Evolutionary conservation across 495 filamentous ascomycete species (phyloP), one percentile per base, ranked within the genome.

Genomic region (Daldinia decipiens): DNA sequence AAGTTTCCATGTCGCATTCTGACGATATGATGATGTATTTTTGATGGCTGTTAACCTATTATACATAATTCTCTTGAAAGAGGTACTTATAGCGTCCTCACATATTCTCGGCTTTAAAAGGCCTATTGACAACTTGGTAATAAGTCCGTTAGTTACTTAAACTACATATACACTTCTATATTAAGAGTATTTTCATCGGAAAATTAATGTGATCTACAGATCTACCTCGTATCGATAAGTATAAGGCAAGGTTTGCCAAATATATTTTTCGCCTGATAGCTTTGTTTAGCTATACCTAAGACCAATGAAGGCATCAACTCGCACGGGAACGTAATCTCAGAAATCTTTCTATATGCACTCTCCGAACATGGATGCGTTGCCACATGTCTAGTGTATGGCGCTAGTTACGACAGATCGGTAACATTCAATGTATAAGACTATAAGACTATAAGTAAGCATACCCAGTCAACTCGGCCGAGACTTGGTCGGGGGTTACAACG

Each of bases 191-290:
- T 50, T 59, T 43, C 24, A 45, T 45, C 52, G 26, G 36, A 31
- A 45, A 62, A 62, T 66, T 47, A 51, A 53, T 31, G 31, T 50
- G 65, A 69, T 73, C 70, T 73, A 31, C 65, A 69, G 65, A 68
- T 73, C 70, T 65, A 69, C 70, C 52, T 73, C 70, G 70, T 73
- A 62, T 73, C 62, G 43, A 73, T 24, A 47, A 65, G 36, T 36
- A 52, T 13, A 17, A n/a, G 56, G 63, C 56, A 27, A 58, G 43
- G 50, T 40, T 53, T 61, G 17, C 62, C 58, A 66, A 62, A 62
- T 73, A 59, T 69, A 31, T 60, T 68, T 45, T 52, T 53, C 36
- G 52, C 17, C 54, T 43, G 15, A 50, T 32, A 62, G 36, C 69
- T 13, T 36, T 12, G 3, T 36, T 36, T 36, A 36, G 32, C 3